Conservation (phyloP, 331 rosid genomes). For the Erythrophleum ivorense region DNA sequence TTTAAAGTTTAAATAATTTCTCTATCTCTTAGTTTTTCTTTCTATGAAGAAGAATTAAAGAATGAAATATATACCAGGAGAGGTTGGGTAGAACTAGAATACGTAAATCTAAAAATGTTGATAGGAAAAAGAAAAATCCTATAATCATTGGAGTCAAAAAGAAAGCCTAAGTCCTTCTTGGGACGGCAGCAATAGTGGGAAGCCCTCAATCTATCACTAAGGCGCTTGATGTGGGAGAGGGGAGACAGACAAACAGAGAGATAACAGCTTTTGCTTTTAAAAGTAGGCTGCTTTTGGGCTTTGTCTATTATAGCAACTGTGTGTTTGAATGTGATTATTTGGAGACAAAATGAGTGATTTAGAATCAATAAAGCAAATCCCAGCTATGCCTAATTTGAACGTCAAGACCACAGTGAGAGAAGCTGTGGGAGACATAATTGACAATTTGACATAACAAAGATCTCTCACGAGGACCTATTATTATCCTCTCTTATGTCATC, state of each 20-base stretch:
- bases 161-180: neutral
- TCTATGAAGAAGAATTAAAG: no score
- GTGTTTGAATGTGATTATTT: slow-evolving; percentile 51
- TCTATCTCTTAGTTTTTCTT: no score
- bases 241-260: slow-evolving; percentile 32
- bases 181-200: slow-evolving; percentile 17
- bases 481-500: slow-evolving; percentile 35
- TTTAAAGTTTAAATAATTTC: no score
- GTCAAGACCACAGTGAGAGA: slow-evolving; percentile 7
- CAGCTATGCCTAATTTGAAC: slow-evolving; percentile 39
- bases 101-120: neutral
- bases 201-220: neutral
- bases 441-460: slow-evolving; percentile 56
- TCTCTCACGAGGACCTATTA: slow-evolving; percentile 49
- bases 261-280: slow-evolving; percentile 65
- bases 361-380: slow-evolving; percentile 64
- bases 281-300: slow-evolving; percentile 57
- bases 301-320: slow-evolving; percentile 56
- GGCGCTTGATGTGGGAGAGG: neutral
- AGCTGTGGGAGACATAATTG: slow-evolving; percentile 50
- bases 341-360: slow-evolving; percentile 59
- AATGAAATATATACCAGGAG: neutral
- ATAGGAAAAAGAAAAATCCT: neutral
- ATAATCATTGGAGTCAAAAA: slow-evolving; percentile 20
- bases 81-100: neutral